These are phyloP conservation scores for Aspergillus persii DNA, from an alignment of 2,329 filamentous ascomycete species.

Conservation along the genomic window DNA sequence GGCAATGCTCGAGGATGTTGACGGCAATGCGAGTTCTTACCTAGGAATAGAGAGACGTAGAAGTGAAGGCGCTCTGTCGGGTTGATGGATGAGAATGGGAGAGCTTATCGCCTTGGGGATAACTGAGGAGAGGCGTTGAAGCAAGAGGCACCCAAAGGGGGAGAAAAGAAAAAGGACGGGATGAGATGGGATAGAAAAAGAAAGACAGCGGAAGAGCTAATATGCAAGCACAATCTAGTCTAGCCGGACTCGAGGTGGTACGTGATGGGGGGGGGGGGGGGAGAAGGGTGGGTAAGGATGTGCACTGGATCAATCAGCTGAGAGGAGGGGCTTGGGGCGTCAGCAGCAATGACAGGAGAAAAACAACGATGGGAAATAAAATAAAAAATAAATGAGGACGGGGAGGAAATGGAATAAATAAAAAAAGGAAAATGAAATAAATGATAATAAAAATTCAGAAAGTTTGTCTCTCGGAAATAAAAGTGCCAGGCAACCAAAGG, in stretches of 20 bases:
- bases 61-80: constrained; percentile 8
- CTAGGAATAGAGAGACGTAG: constrained; percentile 8
- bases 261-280: constrained; percentile 9
- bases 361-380: background rate
- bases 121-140: constrained; percentile 18
- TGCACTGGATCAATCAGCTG: constrained; percentile 27
- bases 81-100: background rate
- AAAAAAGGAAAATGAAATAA: background rate
- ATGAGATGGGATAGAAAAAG: constrained; percentile 13
- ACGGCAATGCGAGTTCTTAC: constrained; percentile 10
- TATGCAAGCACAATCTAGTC: constrained; percentile 19
- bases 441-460: background rate
- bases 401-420: background rate
- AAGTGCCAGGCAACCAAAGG: background rate
- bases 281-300: constrained; percentile 19
- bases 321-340: constrained; percentile 17
- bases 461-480: background rate
- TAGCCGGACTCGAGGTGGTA: constrained; percentile 18
- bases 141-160: constrained; percentile 13
- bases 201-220: constrained; percentile 20
- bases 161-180: constrained; percentile 4
- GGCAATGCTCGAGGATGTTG: constrained; percentile 11
- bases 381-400: constrained; percentile 1
- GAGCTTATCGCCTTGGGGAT: constrained; percentile 25
- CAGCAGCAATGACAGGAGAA: constrained; percentile 16